These are phyloP conservation scores for Saccharata proteae DNA, from an alignment of 2,329 filamentous ascomycete species.

Conservation along the genomic window DNA sequence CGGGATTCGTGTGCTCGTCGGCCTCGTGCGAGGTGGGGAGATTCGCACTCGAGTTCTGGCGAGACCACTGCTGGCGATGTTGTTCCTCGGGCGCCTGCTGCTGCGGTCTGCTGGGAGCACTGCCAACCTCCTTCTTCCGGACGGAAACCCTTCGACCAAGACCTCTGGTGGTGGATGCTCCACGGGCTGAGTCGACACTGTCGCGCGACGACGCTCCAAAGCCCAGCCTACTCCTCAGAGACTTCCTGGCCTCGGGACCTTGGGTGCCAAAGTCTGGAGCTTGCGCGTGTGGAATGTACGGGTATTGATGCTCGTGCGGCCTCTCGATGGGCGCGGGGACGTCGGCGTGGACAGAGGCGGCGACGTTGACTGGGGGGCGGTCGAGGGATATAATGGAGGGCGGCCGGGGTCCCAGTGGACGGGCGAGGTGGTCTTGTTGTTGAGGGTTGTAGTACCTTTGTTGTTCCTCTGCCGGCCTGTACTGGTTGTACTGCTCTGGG, in stretches of 20 bases:
- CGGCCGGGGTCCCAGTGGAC: neutral
- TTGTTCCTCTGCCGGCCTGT: constrained; percentile 6
- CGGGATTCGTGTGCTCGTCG: constrained; percentile 23
- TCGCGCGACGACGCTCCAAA: constrained; percentile 14
- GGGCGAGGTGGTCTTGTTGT: constrained; percentile 3
- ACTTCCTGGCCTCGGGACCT: constrained; percentile 6
- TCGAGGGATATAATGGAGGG: constrained; percentile 19
- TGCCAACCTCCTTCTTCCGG: constrained; percentile 21
- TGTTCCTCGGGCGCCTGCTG: constrained; percentile 15
- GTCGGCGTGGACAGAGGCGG: constrained; percentile 12
- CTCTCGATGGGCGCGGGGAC: constrained; percentile 15
- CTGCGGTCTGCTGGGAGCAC: constrained; percentile 15
- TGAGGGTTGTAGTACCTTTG: too few relatives aligned
- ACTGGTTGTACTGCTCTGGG: constrained; percentile 4
- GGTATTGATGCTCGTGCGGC: constrained; percentile 9
- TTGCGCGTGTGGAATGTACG: constrained; percentile 4
- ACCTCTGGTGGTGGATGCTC: constrained; percentile 19
- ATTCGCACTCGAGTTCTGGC: constrained; percentile 19
- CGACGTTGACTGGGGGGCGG: constrained; percentile 15
- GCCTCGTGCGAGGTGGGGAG: constrained; percentile 24
- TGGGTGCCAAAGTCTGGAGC: neutral
- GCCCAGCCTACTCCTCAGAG: constrained; percentile 9
- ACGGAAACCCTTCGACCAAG: constrained; percentile 22
- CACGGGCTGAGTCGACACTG: constrained; percentile 12
- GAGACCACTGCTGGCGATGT: constrained; percentile 12